Percentiles rank a stretch among this genome's conserved stretches.
These are phyloP conservation scores for Exophiala bonariae DNA, from an alignment of 2,329 filamentous ascomycete species.

Conservation along the genomic window DNA sequence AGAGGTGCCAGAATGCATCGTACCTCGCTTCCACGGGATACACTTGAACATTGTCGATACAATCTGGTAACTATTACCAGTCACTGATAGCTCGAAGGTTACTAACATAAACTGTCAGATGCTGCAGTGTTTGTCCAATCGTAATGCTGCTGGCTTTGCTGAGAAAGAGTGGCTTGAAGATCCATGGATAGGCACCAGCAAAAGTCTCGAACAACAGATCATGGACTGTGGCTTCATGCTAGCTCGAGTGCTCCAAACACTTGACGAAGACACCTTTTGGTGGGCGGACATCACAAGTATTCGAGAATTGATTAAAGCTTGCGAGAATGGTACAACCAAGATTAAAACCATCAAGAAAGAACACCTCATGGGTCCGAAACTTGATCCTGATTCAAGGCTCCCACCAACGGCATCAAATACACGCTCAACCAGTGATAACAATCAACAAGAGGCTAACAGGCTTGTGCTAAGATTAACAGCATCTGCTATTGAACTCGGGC, in stretches of 20 bases:
- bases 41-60: constrained; percentile 3
- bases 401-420: too few species aligned
- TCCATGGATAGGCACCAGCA: not conserved
- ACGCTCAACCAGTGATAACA: too few species aligned
- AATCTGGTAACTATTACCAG: constrained; percentile 1
- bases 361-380: too few species aligned
- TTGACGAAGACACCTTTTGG: constrained; percentile 2
- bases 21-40: not conserved
- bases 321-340: not conserved
- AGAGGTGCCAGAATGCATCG: not conserved
- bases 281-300: not conserved
- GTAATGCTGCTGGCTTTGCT: not conserved
- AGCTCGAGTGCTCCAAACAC: not conserved
- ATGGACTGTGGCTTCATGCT: not conserved
- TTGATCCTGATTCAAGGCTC: too few species aligned
- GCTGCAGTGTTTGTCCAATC: too few species aligned
- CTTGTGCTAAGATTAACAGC: not conserved
- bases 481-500: not conserved
- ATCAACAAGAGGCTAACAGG: not conserved
- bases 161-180: not conserved
- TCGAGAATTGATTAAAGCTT: not conserved
- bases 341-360: too few species aligned
- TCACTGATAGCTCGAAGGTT: not conserved
- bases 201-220: not conserved
- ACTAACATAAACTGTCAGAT: not conserved